A percentile compares a stretch with the other conserved stretches of the same genome.
Conservation (phyloP, 192 early-diverging fungal genomes). For the Rhizophagus clarus region DNA sequence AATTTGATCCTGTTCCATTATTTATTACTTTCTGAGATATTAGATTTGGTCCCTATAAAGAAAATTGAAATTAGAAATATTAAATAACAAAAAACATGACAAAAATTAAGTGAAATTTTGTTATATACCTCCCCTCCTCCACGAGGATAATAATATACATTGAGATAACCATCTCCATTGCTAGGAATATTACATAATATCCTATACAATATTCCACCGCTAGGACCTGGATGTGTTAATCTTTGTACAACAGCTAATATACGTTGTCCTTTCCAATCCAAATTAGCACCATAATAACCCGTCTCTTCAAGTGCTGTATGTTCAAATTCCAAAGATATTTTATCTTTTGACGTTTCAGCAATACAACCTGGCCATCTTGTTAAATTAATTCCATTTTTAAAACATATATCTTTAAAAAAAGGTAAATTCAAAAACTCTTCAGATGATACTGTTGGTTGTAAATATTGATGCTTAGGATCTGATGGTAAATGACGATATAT, state of each 20-base stretch:
- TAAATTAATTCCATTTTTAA: constrained; percentile 5
- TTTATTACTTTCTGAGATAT: neutral
- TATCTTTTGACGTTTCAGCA: constrained; percentile 16
- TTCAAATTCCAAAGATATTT: constrained; percentile 17
- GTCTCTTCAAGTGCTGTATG: neutral
- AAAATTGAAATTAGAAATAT: neutral
- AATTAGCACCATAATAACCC: neutral
- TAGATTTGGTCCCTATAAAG: neutral
- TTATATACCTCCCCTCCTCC: constrained; percentile 5
- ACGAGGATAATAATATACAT: neutral
- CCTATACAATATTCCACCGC: constrained; percentile 11
- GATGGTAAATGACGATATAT: constrained; percentile 63
- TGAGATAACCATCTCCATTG: constrained; percentile 6
- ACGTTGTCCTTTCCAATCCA: constrained; percentile 25
- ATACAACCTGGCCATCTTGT: neutral
- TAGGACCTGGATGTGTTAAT: neutral
- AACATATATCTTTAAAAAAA: neutral
- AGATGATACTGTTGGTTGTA: constrained; percentile 43
- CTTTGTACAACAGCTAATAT: neutral
- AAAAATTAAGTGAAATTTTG: neutral
- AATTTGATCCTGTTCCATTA: constrained; percentile 16
- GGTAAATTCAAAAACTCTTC: constrained; percentile 9
- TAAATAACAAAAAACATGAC: neutral
- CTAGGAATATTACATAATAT: constrained; percentile 15
- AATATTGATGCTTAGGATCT: constrained; percentile 51